Conservation (phyloP, 1,284 basidiomycete species). For the Phylloboletellus chloephorus region DNA sequence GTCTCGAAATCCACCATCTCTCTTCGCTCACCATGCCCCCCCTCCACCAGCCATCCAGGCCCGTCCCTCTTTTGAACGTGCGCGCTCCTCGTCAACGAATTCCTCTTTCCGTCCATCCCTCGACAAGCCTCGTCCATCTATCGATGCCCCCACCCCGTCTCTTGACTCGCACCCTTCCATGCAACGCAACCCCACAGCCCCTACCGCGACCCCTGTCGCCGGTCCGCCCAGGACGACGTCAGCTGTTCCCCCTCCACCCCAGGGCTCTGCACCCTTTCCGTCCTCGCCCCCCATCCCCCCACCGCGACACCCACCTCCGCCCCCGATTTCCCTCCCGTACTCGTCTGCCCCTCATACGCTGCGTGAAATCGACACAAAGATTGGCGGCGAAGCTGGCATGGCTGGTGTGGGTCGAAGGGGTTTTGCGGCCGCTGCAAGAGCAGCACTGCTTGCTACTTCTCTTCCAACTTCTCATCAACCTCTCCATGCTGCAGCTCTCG, state of each 20-base stretch:
- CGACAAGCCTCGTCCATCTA: constrained; percentile 11
- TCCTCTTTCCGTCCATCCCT: constrained; percentile 16
- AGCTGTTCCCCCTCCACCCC: constrained; percentile 10
- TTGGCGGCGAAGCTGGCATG: constrained; percentile 81
- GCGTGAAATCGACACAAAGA: constrained; percentile 54
- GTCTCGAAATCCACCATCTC: constrained; percentile 14
- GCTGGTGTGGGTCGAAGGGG: constrained; percentile 83
- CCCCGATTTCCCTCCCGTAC: constrained; percentile 14
- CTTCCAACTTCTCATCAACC: constrained; percentile 12
- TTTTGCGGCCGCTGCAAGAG: constrained; percentile 74
- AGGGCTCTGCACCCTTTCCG: constrained; percentile 16
- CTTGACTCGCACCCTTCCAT: constrained; percentile 10
- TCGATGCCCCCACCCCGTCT: constrained; percentile 17
- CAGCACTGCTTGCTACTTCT: constrained; percentile 51
- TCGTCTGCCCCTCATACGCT: constrained; percentile 3
- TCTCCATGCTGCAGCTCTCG: constrained; percentile 3
- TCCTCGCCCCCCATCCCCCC: constrained; percentile 6
- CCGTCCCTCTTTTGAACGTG: constrained; percentile 18
- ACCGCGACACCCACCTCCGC: constrained; percentile 20
- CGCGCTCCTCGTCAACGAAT: constrained; percentile 13
- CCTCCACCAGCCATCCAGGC: constrained; percentile 10
- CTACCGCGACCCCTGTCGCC: constrained; percentile 1
- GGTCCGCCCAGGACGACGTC: constrained; percentile 8
- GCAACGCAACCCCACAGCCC: constrained; percentile 4
- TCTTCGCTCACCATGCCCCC: constrained; percentile 5